These are phyloP conservation scores for Populus hybrid DNA, from an alignment of 441 rosid genomes.

Conservation along the genomic window DNA sequence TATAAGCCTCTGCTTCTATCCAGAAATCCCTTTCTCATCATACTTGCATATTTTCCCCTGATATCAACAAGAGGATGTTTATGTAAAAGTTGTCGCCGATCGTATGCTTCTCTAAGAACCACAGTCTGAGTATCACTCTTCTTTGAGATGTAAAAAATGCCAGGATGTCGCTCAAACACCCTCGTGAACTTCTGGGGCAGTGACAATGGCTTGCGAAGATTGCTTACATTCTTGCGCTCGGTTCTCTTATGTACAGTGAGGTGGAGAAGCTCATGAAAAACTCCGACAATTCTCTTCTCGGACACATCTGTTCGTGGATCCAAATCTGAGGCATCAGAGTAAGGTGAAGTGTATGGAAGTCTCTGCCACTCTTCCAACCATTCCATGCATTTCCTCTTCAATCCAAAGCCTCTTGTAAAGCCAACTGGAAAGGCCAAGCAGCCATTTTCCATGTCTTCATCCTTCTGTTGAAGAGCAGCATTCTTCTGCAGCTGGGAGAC, in stretches of 20 bases:
- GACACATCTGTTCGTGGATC: slow-evolving; percentile 79
- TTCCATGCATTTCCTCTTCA: slow-evolving; percentile 68
- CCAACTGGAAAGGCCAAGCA: slow-evolving; percentile 57
- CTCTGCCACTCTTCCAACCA: slow-evolving; percentile 91
- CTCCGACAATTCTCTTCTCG: slow-evolving; percentile 83
- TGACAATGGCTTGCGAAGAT: slow-evolving; percentile 63
- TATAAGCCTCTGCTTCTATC: slow-evolving; percentile 65
- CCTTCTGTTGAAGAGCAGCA: slow-evolving; percentile 26
- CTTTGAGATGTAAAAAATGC: slow-evolving; percentile 73
- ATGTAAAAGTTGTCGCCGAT: slow-evolving; percentile 41
- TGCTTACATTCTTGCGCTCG: slow-evolving; percentile 71
- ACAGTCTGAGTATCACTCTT: slow-evolving; percentile 68
- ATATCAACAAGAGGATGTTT: slow-evolving; percentile 58
- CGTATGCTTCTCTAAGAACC: slow-evolving; percentile 78
- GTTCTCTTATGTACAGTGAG: slow-evolving; percentile 61
- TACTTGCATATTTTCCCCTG: slow-evolving; percentile 39
- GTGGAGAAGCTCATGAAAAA: slow-evolving; percentile 86
- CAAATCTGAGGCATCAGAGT: slow-evolving; percentile 54
- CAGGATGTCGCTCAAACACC: slow-evolving; percentile 84
- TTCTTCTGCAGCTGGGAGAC: slow-evolving; percentile 52
- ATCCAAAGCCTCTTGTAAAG: slow-evolving; percentile 79
- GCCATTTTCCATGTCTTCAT: slow-evolving; percentile 20
- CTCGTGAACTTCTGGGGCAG: slow-evolving; percentile 82
- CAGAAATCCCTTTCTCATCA: slow-evolving; percentile 61
- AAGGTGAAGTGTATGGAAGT: slow-evolving; percentile 79